Percentiles rank a stretch among this genome's conserved stretches.
phyloP scores from a whole-genome alignment of 1,139 yeast genomes.

The Magnusiomyces paraingens region DNA sequence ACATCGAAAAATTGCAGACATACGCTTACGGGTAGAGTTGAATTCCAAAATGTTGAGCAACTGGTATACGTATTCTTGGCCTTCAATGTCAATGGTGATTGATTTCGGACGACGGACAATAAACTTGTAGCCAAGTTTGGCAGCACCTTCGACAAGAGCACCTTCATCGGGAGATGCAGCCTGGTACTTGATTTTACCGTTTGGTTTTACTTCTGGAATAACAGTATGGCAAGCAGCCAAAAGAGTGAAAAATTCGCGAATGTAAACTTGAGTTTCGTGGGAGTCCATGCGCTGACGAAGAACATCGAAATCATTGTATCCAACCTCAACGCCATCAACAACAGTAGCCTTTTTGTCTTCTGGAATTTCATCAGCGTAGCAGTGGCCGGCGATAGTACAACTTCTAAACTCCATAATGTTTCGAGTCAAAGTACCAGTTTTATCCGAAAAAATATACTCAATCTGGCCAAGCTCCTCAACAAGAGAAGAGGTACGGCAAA shows the following conservation, averaged over 20 bases:
- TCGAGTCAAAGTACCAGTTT: conserved; percentile 92
- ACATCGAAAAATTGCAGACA: conserved; percentile 90
- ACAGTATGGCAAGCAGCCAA: conserved; percentile 96
- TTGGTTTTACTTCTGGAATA: conserved; percentile 72
- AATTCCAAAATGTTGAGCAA: conserved; percentile 85
- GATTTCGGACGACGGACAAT: conserved; percentile 79
- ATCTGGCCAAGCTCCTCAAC: conserved; percentile 97
- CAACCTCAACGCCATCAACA: conserved; percentile 75
- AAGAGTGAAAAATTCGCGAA: conserved; percentile 75
- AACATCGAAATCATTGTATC: conserved; percentile 67
- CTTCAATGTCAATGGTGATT: conserved; percentile 55
- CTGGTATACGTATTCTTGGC: conserved; percentile 56
- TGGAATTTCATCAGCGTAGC: conserved; percentile 84
- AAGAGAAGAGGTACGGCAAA: conserved; percentile 87
- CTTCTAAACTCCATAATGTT: conserved; percentile 94
- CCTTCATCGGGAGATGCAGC: conserved; percentile 99
- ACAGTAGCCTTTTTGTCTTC: conserved; percentile 75
- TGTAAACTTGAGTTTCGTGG: conserved; percentile 49
- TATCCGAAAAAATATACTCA: conserved; percentile 90
- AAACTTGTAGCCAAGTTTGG: conserved; percentile 78
- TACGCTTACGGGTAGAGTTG: conserved; percentile 94
- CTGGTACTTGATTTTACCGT: conserved; percentile 67
- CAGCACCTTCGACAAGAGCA: conserved; percentile 96
- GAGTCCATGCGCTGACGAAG: conserved; percentile 47
- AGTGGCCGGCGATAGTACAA: conserved; percentile 89